Evolutionary conservation across 352 stramenopile genomes (phyloP), one percentile per base, ranked within the genome.

Genomic region (Phytophthora tentaculata): DNA sequence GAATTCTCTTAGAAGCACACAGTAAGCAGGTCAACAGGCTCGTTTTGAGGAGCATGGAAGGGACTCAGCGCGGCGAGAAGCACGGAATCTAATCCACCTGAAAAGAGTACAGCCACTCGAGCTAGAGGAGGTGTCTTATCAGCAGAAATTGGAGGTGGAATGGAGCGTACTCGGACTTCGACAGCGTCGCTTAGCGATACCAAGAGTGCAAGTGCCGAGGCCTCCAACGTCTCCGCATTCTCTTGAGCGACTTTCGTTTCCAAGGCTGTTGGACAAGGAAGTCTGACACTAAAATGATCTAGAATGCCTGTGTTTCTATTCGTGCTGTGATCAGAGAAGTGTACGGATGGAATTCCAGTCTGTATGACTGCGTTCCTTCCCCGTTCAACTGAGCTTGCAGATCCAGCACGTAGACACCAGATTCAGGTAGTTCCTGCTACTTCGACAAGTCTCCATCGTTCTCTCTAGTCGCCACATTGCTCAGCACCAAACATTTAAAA

Each of bases 51-150:
- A 19, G 77, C 60, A 57, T 97, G 82, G 45, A 89, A 83, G 70
- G 98, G 83, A 20, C 83, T 77, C 26, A 99, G 80, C 7, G 91
- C 92, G 28, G 97, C 96, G 19, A 99, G 69, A 26, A 99, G 86
- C 5, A 97, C 90, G 5, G 95, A 99, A 76, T 99, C 97, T 20
- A 99, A 78, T 3, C 97, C 97, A 23, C 97, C 97, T 3, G 95
- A 99, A 81, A 99, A 99, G 9, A 99, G 73, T 10, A 99, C 86
- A 13, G 77, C 96, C 3, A 99, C 84, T 13, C 74, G 66, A 45
- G 64, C 67, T 45, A 12, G 10, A 37, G 28, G 0, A 41, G 48
- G 10, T 10, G 20, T 1, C 2, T 9, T 17, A 20, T 64, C 12
- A 17, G 26, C 23, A 10, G 22, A 47, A 52, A 26, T 14, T 13